Evolutionary conservation across 1,139 yeast genomes (phyloP), one percentile per base, ranked within the genome.

Genomic region (Maudiozyma humilis): DNA sequence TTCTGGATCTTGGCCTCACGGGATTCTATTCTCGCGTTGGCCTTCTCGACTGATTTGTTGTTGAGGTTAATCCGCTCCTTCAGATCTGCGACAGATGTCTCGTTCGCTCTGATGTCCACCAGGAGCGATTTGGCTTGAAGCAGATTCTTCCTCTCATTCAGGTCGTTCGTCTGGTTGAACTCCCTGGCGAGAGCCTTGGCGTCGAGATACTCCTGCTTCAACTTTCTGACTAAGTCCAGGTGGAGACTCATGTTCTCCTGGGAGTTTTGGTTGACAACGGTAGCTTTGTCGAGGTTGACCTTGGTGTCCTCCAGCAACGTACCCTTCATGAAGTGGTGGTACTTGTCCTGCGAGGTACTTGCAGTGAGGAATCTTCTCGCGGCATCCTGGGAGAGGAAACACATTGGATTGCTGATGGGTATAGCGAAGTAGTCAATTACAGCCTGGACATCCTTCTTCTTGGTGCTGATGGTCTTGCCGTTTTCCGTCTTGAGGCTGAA

Each of bases 361-460:
- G 79, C 77, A 0, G 94, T 82, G 45, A 93, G 68, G 58, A 93
- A 91, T 19, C 91, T 85, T 52, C 96, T 75, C 1, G 99, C 98
- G 48, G 82, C 85, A 55, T 93, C 97, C 62, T 93, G 99, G 0
- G 95, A 86, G 42, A 93, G 69, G 55, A 93, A 85, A 2, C 95
- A 87, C 75, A 93, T 78, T 6, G 97, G 97, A 56, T 93, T 93
- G 54, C 83, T 93, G 17, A 91, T 82, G 2, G 88, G 79, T 40
- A 91, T 81, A 38, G 83, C 79, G 59, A 83, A 87, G 49, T 73
- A 75, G 50, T 76, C 78, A 36, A 88, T 65, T 8, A 91, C 81
- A 12, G 75, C 76, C 50, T 79, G 87, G 32, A 91, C 65, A 6
- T 79, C 83, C 19, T 73, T 68, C 48, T 79, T 82, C 54, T 80